A percentile compares a stretch with the other conserved stretches of the same genome.
These are phyloP conservation scores for Melampsora abietis-canadensis DNA, from an alignment of 1,284 basidiomycete species.

Conservation along the genomic window DNA sequence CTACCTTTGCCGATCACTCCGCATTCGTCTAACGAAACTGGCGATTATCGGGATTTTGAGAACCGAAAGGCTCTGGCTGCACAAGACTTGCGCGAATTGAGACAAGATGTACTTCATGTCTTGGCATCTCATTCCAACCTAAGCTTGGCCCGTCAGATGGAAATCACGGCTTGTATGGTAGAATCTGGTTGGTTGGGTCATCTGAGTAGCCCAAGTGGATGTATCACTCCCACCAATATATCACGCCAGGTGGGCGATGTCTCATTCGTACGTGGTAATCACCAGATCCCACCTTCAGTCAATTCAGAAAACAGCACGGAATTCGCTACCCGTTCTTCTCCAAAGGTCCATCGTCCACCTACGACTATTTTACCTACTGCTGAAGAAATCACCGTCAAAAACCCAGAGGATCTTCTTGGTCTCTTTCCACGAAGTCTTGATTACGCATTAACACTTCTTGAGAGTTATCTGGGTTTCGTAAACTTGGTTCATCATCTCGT, in stretches of 20 bases:
- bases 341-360: neutral
- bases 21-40: neutral
- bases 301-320: neutral
- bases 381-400: conserved; percentile 11
- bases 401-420: conserved; percentile 10
- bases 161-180: neutral
- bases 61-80: neutral
- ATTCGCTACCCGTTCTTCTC: neutral
- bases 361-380: conserved; percentile 30
- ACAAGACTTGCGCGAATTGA: neutral
- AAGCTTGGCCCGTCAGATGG: neutral
- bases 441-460: conserved; percentile 28
- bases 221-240: neutral
- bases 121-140: neutral
- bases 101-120: neutral
- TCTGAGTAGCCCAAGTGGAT: neutral
- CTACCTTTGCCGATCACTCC: neutral
- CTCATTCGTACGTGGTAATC: neutral
- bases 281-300: neutral
- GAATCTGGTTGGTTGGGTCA: neutral
- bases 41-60: neutral
- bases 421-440: conserved; percentile 30
- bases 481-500: conserved; percentile 41
- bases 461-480: conserved; percentile 31
- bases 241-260: neutral